A percentile compares a stretch with the other conserved stretches of the same genome.
Conservation (phyloP, 1,284 basidiomycete species). For the Moesziomyces parantarcticus region DNA sequence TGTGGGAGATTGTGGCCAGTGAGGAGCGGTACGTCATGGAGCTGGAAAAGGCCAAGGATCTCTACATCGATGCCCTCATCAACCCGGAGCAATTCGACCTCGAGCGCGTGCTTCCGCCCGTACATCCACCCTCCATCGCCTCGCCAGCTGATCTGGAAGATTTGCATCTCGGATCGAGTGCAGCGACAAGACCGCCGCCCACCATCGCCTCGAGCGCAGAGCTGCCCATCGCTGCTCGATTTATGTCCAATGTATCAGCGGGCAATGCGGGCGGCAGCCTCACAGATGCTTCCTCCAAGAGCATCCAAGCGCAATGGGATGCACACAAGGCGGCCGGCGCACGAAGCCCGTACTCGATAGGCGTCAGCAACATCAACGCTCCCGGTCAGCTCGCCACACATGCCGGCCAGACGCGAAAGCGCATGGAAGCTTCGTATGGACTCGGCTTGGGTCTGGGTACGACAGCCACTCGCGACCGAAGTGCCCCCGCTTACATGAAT, state of each 20-base stretch:
- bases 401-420: background rate
- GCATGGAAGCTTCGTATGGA: constrained; percentile 19
- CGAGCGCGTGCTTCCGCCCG: constrained; percentile 17
- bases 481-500: constrained; percentile 24
- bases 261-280: constrained; percentile 3
- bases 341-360: constrained; percentile 31
- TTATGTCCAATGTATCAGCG: constrained; percentile 33
- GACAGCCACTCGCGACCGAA: constrained; percentile 29
- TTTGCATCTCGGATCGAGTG: background rate
- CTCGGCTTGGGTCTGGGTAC: constrained; percentile 50
- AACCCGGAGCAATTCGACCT: constrained; percentile 71
- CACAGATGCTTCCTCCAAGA: background rate
- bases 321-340: constrained; percentile 18
- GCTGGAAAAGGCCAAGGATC: constrained; percentile 87
- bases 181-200: background rate
- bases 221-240: constrained; percentile 57
- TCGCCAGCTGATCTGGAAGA: constrained; percentile 1
- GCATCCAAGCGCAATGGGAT: constrained; percentile 9
- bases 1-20: constrained; percentile 97
- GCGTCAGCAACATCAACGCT: background rate
- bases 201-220: constrained; percentile 17
- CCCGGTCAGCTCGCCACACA: background rate
- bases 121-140: background rate
- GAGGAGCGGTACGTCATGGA: constrained; percentile 96
- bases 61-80: constrained; percentile 88